Base-by-base conservation (phyloP, 2,329 filamentous ascomycete species). In the Cadophora sp. region DNA sequence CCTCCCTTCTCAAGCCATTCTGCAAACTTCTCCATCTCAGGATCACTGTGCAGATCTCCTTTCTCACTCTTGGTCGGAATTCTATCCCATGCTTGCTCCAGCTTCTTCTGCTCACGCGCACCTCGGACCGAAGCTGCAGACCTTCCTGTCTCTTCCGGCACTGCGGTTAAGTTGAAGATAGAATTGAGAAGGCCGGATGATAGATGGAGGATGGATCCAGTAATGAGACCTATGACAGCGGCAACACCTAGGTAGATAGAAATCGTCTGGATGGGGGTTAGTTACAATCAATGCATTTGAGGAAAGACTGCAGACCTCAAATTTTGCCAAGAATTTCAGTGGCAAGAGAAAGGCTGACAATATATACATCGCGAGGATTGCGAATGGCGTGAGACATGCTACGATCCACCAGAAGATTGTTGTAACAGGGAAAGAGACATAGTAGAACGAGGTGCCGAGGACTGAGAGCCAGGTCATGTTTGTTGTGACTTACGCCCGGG, bases 161-260 rank as follows among this genome's bases (percentile, higher is more conserved):
- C 26, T 2, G 74, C 37, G 16, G 79, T 77, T 72, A 86, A 79
- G 65, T 81, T 80, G 67, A 89, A 81, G 1, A 83, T 73, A 1
- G 86, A 82, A 5, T 86, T 83, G 63, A 92, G 77, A 67, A 86
- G 75, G 66, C 81, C 82, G 67, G 88, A 90, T 22, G 83, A 82
- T 64, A 87, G 79, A 74, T 87, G 85, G 53, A 94, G 78, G 22
- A 86, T 72, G 62, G 89, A 78, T 62, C 91, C 92, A 31, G 89
- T 81, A 12, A 87, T 62, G 63, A 89, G 80, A n/a, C 92, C 92
- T 63, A 93, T 83, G 22, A 92, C 79, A 37, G 87, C 84, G 8
- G 92, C 92, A 27, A 89, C 85, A 60, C 88, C 89, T 58, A 94
- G 82, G 74, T 85, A 90, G 75, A 76, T 73, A 64, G 79, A 78